These are phyloP conservation scores for Fusarium sarcochroum DNA, from an alignment of 2,329 filamentous ascomycete species.

Conservation along the genomic window DNA sequence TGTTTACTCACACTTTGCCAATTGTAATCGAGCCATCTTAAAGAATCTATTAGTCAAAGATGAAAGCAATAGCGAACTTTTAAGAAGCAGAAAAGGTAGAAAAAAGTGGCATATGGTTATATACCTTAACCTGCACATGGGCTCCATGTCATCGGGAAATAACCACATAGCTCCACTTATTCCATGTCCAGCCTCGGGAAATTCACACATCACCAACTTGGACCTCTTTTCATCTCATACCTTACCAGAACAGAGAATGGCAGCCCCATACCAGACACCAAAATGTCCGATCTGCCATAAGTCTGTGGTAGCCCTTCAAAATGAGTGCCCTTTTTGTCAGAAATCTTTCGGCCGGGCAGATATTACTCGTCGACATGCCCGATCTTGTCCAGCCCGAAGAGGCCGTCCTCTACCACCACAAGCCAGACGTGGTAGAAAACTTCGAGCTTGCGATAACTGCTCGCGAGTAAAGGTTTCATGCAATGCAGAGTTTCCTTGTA, in stretches of 20 bases:
- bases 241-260: background rate
- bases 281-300: constrained; percentile 10
- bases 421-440: constrained; percentile 31
- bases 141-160: constrained; percentile 17
- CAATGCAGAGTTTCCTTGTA: constrained; percentile 5
- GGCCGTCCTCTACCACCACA: constrained; percentile 16
- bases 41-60: fast-evolving
- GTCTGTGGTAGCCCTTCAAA: background rate
- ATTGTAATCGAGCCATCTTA: constrained; percentile 5
- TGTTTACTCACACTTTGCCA: constrained; percentile 10
- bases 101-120: background rate
- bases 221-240: background rate
- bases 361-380: constrained; percentile 26
- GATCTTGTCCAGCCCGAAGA: constrained; percentile 19
- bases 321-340: constrained; percentile 27
- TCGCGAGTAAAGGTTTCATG: constrained; percentile 15
- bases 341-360: constrained; percentile 33
- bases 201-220: constrained; percentile 28
- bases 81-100: background rate
- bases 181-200: constrained; percentile 11
- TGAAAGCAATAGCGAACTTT: fast-evolving
- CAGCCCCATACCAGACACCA: background rate
- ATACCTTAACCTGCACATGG: background rate
- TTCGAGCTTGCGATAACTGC: constrained; percentile 32
- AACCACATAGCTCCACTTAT: constrained; percentile 29